Evolutionary conservation across 2,329 filamentous ascomycete genomes (phyloP), one percentile per base, ranked within the genome.

Genomic region (Hirsutella rhossiliensis): DNA sequence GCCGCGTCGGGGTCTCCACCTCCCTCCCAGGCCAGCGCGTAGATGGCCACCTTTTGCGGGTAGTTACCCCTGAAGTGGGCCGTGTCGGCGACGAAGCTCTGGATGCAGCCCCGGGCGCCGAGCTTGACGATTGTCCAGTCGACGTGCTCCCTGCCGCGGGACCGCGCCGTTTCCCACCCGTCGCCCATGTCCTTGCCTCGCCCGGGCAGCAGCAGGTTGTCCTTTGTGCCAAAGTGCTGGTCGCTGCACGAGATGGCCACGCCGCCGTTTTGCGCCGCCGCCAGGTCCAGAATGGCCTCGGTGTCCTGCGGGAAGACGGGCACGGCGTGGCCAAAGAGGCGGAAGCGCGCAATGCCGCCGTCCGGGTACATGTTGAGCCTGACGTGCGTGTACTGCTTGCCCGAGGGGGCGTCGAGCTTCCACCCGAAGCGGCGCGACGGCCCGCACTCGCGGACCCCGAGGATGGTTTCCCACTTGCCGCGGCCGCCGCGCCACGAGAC

Each of bases 41-140:
- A 65, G 54, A 92, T 68, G 56, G 79, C 78, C 19, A 86, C 78
- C 56, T 82, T 79, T 61, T 88, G 82, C 5, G 86, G 87, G 55
- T 83, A 92, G 65, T 94, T 94, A 13, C 87, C 86, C 43, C 86
- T 66, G 62, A 89, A 94, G 62, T 86, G 84, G 37, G 84, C 84
- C 8, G 87, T 92, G 59, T 94, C 87, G 27, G 89, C 75, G 15
- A 89, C 64, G 44, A 89, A 67, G 52, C 72, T 78, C 55, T 80
- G 75, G 48, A 85, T 73, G 47, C 70, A 69, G 8, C 78, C 82
- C 5, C 76, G 71, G 0, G 77, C 75, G 20, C 84, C 86, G 18
- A 92, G 74, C 40, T 77, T 75, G 50, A 92, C 76, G 52, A 90
- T 78, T n/a, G 80, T 72, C 85, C 87, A 92, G 62, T 92, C 86